Base-by-base conservation (phyloP, 371 early-diverging fungal genomes). In the Dinochytrium kinnereticum region DNA sequence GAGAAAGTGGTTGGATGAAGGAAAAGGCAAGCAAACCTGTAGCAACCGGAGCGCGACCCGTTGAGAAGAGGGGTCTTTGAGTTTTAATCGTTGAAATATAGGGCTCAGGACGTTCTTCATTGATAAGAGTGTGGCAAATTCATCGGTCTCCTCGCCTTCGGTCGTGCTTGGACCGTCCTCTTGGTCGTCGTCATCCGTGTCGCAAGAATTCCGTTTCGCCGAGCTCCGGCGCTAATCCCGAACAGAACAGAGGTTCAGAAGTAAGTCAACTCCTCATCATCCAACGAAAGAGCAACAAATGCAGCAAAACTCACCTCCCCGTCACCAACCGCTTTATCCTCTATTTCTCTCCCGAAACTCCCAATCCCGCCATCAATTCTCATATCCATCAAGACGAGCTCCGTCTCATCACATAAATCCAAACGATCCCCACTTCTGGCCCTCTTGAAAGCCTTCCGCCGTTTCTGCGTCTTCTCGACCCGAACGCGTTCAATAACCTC, bases 401-500 rank as follows among this genome's bases (percentile, higher is more conserved):
- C n/a, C n/a, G n/a, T n/a, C n/a, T n/a, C n/a, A n/a, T n/a, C n/a
- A n/a, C n/a, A n/a, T n/a, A n/a, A n/a, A n/a, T n/a, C n/a, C n/a
- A n/a, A n/a, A n/a, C n/a, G n/a, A n/a, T n/a, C 0, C 64, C 40
- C 30, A 50, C 30, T 33, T 71, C 24, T 17, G 15, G 36, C 0
- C 1, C 33, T 51, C 24, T 33, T 51, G 19, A 21, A 31, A n/a
- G n/a, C 31, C 24, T 26, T n/a, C 36, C 70, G 33, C 15, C 59
- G n/a, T 10, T 7, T n/a, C n/a, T 59, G n/a, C 59, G 59, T 24
- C n/a, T 57, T 31, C n/a, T n/a, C n/a, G n/a, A n/a, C n/a, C n/a
- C n/a, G n/a, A n/a, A 31, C 28, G 21, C 50, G 24, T 53, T 73
- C 74, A 30, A 73, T 50, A 51, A 68, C 51, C n/a, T 73, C 68